Percentiles rank a stretch among this genome's conserved stretches.
These are phyloP conservation scores for Boletales sp. DNA, from an alignment of 768 basidiomycete species.

Conservation along the genomic window DNA sequence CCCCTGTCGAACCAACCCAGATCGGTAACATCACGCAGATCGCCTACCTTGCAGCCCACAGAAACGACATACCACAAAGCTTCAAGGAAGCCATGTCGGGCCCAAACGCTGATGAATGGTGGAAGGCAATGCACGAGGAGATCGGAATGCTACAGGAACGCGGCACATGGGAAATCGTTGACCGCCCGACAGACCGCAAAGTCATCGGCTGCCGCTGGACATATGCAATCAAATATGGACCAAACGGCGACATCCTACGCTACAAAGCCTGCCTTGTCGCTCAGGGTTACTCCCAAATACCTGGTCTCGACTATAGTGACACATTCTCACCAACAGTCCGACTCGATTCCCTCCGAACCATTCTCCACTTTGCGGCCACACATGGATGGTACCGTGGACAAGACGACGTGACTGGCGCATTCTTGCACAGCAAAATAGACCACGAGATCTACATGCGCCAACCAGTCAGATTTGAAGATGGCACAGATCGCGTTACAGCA, in stretches of 20 bases:
- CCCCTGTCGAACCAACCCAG: no score
- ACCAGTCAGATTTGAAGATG: slow-evolving; percentile 31
- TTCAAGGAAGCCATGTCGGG: background rate
- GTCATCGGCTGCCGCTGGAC: slow-evolving; percentile 1
- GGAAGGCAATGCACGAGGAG: slow-evolving; percentile 9
- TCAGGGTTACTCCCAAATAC: slow-evolving; percentile 37
- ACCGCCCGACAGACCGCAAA: background rate
- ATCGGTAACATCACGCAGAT: background rate
- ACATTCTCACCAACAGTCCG: slow-evolving; percentile 26
- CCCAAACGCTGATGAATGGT: background rate
- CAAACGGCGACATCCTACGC: background rate
- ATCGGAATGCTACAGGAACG: background rate
- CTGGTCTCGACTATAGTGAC: slow-evolving; percentile 35
- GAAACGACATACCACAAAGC: background rate
- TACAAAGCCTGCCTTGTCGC: slow-evolving; percentile 41
- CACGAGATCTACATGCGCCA: slow-evolving; percentile 40
- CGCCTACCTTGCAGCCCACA: background rate
- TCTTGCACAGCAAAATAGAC: slow-evolving; percentile 5
- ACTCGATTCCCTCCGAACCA: slow-evolving; percentile 19
- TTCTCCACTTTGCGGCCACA: slow-evolving; percentile 17
- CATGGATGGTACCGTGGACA: slow-evolving; percentile 5
- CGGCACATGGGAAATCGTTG: slow-evolving; percentile 7
- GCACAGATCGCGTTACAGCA: slow-evolving; percentile 20
- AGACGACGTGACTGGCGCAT: slow-evolving; percentile 8
- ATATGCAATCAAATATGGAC: background rate